A percentile compares a stretch with the other conserved stretches of the same genome.
phyloP scores from a whole-genome alignment of 257 asterid species.

The Plantago elongata region DNA sequence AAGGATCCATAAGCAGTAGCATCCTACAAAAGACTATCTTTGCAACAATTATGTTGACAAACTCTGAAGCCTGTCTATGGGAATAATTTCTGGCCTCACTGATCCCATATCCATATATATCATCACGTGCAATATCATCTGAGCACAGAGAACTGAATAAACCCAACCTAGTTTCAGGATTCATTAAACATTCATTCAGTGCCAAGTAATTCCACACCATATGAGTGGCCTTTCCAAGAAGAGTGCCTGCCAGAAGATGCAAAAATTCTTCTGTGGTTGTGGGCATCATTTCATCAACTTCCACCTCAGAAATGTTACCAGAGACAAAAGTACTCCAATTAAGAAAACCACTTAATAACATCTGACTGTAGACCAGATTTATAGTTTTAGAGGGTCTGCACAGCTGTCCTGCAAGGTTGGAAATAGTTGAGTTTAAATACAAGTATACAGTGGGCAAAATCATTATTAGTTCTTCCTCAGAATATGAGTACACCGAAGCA shows the following conservation, averaged over 20 bases:
- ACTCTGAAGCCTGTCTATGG: constrained; percentile 44
- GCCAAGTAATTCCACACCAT: constrained; percentile 40
- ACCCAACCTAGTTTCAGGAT: constrained; percentile 38
- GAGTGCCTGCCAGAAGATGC: constrained; percentile 50
- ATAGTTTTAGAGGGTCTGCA: constrained; percentile 35
- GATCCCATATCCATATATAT: constrained; percentile 39
- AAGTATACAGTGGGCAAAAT: constrained; percentile 61
- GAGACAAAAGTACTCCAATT: constrained; percentile 57
- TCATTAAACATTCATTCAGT: constrained; percentile 34
- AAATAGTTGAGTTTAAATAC: constrained; percentile 37
- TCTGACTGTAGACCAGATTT: constrained; percentile 39
- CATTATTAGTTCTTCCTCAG: constrained; percentile 55
- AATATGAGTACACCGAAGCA: constrained; percentile 24
- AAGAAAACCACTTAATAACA: constrained; percentile 49
- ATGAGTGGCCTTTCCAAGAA: constrained; percentile 59
- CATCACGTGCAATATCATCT: constrained; percentile 32
- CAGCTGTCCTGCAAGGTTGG: constrained; percentile 44
- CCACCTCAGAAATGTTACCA: constrained; percentile 38
- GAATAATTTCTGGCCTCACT: constrained; percentile 42
- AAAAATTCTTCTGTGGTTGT: constrained; percentile 41
- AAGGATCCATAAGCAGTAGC: constrained; percentile 41
- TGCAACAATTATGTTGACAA: constrained; percentile 62
- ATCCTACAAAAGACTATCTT: constrained; percentile 58
- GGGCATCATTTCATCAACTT: constrained; percentile 35
- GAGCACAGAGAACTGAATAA: constrained; percentile 64